Conservation (phyloP, 768 basidiomycete species). For the Pholiota molesta region DNA sequence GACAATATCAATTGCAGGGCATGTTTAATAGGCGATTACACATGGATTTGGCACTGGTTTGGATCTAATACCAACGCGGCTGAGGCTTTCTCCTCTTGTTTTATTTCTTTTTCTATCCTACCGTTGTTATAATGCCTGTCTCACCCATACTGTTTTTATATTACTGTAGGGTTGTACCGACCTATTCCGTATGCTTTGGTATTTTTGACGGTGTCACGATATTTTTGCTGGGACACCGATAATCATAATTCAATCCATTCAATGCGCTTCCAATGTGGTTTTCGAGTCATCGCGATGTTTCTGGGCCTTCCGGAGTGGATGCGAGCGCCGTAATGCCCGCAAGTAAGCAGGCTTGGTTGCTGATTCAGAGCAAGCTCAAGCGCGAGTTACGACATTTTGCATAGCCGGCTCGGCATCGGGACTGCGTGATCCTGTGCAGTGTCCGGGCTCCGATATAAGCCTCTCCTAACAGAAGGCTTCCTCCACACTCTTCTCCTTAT, state of each 20-base stretch:
- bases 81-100: conserved; percentile 15
- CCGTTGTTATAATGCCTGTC: conserved; percentile 26
- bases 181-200: conserved; percentile 18
- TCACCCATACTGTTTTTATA: conserved; percentile 28
- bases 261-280: background rate
- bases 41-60: conserved; percentile 5
- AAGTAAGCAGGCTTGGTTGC: background rate
- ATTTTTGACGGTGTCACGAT: conserved; percentile 23
- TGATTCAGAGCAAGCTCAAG: background rate
- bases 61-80: conserved; percentile 8
- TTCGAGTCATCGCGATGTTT: background rate
- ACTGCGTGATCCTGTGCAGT: conserved; percentile 34
- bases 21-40: conserved; percentile 6
- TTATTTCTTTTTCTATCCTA: conserved; percentile 26
- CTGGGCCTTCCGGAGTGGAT: background rate
- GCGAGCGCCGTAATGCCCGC: no score
- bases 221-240: conserved; percentile 25
- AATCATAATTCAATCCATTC: conserved; percentile 24
- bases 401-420: conserved; percentile 3
- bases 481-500: conserved; percentile 10
- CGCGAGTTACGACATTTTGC: background rate
- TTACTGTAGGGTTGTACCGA: conserved; percentile 24
- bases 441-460: conserved; percentile 16
- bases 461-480: background rate
- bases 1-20: background rate